Evolutionary conservation across 345 rosid genomes (phyloP).

Genomic region (Dimocarpus longan): DNA sequence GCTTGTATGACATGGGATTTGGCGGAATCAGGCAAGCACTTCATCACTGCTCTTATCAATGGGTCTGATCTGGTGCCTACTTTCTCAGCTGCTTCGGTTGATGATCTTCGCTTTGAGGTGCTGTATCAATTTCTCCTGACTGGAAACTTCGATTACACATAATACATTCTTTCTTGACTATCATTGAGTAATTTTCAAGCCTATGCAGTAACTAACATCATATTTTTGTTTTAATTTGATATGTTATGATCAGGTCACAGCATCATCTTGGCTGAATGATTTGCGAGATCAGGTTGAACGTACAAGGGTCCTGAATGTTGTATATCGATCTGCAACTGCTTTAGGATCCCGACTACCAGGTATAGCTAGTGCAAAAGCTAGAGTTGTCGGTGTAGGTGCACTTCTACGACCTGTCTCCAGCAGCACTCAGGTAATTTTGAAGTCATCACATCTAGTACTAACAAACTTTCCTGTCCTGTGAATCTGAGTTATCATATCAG

Average conservation of each 20-base stretch:
- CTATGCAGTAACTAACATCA: background rate
- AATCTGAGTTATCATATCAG: background rate
- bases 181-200: background rate
- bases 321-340: constrained; percentile 93
- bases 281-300: constrained; percentile 90
- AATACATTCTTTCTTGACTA: background rate
- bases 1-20: constrained; percentile 99
- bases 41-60: constrained; percentile 74
- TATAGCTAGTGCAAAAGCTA: constrained; percentile 90
- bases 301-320: constrained; percentile 82
- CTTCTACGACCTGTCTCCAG: constrained; percentile 87
- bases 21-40: constrained; percentile 97
- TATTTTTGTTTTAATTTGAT: constrained; percentile 16
- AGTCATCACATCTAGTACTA: background rate
- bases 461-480: background rate
- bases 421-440: constrained; percentile 71
- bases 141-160: background rate
- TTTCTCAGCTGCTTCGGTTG: constrained; percentile 87
- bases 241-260: constrained; percentile 62
- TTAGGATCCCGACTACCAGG: constrained; percentile 92
- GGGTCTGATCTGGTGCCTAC: constrained; percentile 98
- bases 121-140: constrained; percentile 16
- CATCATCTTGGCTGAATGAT: constrained; percentile 96
- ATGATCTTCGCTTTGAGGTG: constrained; percentile 95
- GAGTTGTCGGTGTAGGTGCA: constrained; percentile 95